phyloP scores from a whole-genome alignment of 257 asterid species.

The Solanum chilense region DNA sequence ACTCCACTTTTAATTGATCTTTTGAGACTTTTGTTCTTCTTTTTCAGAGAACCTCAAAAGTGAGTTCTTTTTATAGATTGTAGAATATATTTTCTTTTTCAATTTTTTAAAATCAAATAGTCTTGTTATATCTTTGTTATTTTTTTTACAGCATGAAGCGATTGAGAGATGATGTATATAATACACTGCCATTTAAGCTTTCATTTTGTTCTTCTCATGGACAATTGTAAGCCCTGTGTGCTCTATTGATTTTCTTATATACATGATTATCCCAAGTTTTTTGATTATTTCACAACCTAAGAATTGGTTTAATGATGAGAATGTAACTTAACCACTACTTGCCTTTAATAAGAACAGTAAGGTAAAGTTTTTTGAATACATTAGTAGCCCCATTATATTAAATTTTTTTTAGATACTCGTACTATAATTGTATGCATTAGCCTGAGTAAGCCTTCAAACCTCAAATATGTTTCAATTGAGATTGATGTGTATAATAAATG shows the following conservation, averaged over 20 bases:
- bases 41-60: slow-evolving; percentile 27
- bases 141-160: slow-evolving; percentile 59
- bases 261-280: not conserved
- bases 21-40: slow-evolving; percentile 14
- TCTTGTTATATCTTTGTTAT: not conserved
- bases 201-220: slow-evolving; percentile 56
- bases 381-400: not conserved
- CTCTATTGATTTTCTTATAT: not conserved
- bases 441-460: not conserved
- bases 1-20: slow-evolving; percentile 33
- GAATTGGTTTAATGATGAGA: not conserved
- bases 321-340: not conserved
- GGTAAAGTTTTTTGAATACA: not conserved
- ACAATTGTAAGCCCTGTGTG: slow-evolving; percentile 52
- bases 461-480: not conserved
- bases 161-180: slow-evolving; percentile 48
- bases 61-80: slow-evolving; percentile 10
- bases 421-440: not conserved
- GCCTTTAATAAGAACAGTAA: not conserved
- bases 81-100: not conserved
- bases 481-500: not conserved
- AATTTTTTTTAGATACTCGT: not conserved
- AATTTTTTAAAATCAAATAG: not conserved
- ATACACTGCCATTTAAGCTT: slow-evolving; percentile 60
- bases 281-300: not conserved